A percentile compares a stretch with the other conserved stretches of the same genome.
These are phyloP conservation scores for Canariomyces notabilis DNA, from an alignment of 2,329 filamentous ascomycete species.

Conservation along the genomic window DNA sequence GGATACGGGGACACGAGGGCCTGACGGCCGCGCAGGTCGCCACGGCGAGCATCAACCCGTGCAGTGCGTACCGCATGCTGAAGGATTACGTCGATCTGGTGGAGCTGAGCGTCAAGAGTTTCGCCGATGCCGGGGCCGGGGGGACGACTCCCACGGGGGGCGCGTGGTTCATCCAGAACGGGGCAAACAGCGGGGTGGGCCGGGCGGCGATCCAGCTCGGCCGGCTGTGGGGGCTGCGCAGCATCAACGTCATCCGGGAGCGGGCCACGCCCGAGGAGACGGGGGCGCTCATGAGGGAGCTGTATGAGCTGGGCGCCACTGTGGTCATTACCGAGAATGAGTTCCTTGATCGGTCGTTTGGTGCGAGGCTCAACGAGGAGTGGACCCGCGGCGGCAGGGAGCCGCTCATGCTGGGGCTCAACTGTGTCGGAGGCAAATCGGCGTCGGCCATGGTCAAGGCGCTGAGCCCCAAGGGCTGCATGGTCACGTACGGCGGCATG, in stretches of 20 bases:
- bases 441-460: conserved; percentile 73
- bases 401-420: conserved; percentile 71
- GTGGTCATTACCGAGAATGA: conserved; percentile 53
- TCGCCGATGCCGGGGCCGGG: conserved; percentile 48
- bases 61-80: conserved; percentile 90
- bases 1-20: conserved; percentile 52
- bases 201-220: conserved; percentile 86
- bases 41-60: conserved; percentile 88
- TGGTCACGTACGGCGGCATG: conserved; percentile 97
- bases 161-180: conserved; percentile 96
- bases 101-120: conserved; percentile 41
- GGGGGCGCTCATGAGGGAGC: conserved; percentile 49
- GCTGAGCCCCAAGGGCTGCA: conserved; percentile 61
- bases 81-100: conserved; percentile 63
- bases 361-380: conserved; percentile 49
- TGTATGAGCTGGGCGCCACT: conserved; percentile 51
- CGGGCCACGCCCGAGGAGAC: conserved; percentile 61
- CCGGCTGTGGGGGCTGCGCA: conserved; percentile 79
- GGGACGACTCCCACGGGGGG: no score
- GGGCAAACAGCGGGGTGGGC: conserved; percentile 90
- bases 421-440: conserved; percentile 88
- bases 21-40: conserved; percentile 74
- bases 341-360: conserved; percentile 55
- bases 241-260: conserved; percentile 82
- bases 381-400: conserved; percentile 69